These are phyloP conservation scores for Trichoderma erinaceum DNA, from an alignment of 495 filamentous ascomycete genomes.

Conservation along the genomic window DNA sequence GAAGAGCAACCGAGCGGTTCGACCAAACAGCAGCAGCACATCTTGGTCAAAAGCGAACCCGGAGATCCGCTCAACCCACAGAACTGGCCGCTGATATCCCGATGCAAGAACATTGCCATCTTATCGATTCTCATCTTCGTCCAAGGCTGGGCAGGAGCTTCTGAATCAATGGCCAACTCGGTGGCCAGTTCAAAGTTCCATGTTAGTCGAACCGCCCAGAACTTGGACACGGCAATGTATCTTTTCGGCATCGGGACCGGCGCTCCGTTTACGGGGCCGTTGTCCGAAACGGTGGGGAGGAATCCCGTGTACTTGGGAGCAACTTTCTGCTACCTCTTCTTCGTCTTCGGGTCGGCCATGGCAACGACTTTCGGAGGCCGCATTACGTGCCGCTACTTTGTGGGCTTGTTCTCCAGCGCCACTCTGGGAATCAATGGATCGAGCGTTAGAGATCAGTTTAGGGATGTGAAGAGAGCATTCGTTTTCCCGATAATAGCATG, in stretches of 20 bases:
- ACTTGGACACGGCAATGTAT: constrained; percentile 23
- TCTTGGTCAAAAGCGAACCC: constrained; percentile 19
- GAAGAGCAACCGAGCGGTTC: neutral
- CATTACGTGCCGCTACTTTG: constrained; percentile 30
- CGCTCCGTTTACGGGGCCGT: constrained; percentile 29
- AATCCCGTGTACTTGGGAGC: constrained; percentile 30
- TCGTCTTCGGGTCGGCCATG: constrained; percentile 29
- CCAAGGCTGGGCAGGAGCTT: constrained; percentile 27
- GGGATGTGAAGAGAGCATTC: constrained; percentile 27
- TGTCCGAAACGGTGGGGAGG: constrained; percentile 33
- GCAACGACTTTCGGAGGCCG: constrained; percentile 26
- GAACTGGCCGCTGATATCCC: constrained; percentile 27
- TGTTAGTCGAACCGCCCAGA: constrained; percentile 27
- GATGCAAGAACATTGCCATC: constrained; percentile 33
- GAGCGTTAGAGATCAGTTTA: constrained; percentile 29
- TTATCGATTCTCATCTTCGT: constrained; percentile 32
- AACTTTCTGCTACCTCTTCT: constrained; percentile 29
- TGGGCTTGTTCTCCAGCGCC: constrained; percentile 29
- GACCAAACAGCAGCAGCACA: neutral
- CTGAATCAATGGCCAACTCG: constrained; percentile 31
- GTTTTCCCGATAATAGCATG: constrained; percentile 22
- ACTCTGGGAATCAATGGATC: constrained; percentile 31
- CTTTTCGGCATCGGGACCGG: constrained; percentile 27
- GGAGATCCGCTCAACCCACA: constrained; percentile 28
- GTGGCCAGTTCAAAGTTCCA: constrained; percentile 24